These are phyloP conservation scores for Eucalyptus regnans DNA, from an alignment of 345 rosid species.

Conservation along the genomic window DNA sequence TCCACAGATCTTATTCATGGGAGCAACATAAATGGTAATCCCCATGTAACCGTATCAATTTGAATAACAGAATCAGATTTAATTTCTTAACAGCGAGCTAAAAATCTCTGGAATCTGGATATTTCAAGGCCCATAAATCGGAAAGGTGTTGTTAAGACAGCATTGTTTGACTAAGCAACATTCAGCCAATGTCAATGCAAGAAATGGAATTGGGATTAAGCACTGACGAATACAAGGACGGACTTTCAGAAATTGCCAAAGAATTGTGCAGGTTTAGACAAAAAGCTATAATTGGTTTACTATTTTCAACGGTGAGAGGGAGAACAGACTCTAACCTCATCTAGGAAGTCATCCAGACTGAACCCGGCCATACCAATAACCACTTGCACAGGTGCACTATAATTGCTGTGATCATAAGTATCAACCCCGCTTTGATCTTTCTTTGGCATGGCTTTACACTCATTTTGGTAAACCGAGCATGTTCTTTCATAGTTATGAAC, in stretches of 20 bases:
- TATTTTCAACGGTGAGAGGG: background rate
- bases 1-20: background rate
- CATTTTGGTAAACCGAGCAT: slow-evolving; percentile 25
- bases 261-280: background rate
- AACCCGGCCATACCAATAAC: slow-evolving; percentile 72
- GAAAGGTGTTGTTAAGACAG: background rate
- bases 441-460: slow-evolving; percentile 38
- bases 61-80: background rate
- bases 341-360: slow-evolving; percentile 21
- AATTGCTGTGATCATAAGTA: slow-evolving; percentile 42
- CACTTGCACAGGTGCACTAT: slow-evolving; percentile 47
- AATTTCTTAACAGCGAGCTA: background rate
- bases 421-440: slow-evolving; percentile 30
- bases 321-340: slow-evolving; percentile 7
- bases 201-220: background rate
- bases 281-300: background rate
- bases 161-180: background rate
- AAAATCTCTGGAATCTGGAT: background rate
- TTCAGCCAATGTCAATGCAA: background rate
- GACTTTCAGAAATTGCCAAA: background rate
- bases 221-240: background rate
- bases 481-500: slow-evolving; percentile 70
- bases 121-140: background rate
- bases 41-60: background rate
- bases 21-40: background rate